Conservation (phyloP, 1,284 basidiomycete genomes). For the Puccinia horiana region DNA sequence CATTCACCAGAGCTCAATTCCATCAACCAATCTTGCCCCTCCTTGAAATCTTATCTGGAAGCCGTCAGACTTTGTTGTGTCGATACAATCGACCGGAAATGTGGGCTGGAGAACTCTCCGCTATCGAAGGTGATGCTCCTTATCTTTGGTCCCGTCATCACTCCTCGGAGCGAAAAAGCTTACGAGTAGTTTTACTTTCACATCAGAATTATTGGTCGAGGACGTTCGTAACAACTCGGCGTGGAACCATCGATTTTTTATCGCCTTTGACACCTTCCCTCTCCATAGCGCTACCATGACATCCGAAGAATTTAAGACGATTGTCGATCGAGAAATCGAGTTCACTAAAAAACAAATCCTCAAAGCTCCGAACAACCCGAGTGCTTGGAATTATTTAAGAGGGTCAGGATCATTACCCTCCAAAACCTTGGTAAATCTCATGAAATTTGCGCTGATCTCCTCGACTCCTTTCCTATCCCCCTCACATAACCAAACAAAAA, state of each 20-base stretch:
- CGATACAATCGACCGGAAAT: constrained; percentile 64
- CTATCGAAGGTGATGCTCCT: constrained; percentile 32
- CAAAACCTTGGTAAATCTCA: neutral
- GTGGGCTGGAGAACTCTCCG: constrained; percentile 45
- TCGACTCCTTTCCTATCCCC: neutral
- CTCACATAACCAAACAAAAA: neutral
- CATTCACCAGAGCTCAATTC: neutral
- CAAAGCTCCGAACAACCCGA: constrained; percentile 84
- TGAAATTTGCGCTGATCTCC: neutral
- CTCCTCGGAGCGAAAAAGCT: neutral
- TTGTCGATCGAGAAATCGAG: constrained; percentile 22
- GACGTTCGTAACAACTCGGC: constrained; percentile 95
- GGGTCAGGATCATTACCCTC: constrained; percentile 60
- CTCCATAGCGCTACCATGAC: neutral
- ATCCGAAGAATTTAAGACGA: neutral
- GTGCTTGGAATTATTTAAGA: constrained; percentile 91
- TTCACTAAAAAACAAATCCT: constrained; percentile 74
- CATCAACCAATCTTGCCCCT: neutral
- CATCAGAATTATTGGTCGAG: constrained; percentile 69
- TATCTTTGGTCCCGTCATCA: neutral
- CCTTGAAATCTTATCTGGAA: neutral
- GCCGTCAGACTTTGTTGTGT: constrained; percentile 81
- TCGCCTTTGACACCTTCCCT: constrained; percentile 65
- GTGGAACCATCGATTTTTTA: constrained; percentile 97
- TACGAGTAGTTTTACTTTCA: neutral